These are phyloP conservation scores for Mortierella sp. DNA, from an alignment of 371 early-diverging fungal genomes.

Conservation along the genomic window DNA sequence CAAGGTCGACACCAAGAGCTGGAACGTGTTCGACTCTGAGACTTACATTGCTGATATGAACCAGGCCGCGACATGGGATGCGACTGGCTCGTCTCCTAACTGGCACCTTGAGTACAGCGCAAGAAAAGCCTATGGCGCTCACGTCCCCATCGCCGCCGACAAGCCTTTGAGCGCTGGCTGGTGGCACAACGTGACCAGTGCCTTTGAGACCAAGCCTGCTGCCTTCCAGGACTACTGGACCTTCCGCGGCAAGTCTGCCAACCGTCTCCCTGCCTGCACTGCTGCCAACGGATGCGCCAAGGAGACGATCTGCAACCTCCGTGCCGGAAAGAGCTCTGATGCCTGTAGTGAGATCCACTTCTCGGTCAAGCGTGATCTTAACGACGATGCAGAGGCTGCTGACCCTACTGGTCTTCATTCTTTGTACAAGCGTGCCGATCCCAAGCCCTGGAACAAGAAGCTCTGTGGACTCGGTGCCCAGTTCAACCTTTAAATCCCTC, in stretches of 20 bases:
- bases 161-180: conserved; percentile 64
- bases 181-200: conserved; percentile 72
- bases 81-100: conserved; percentile 53
- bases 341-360: conserved; percentile 21
- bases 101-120: conserved; percentile 76
- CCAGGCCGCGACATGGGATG: conserved; percentile 60
- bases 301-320: conserved; percentile 63
- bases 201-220: conserved; percentile 60
- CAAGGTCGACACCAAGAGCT: conserved; percentile 66
- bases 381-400: conserved; percentile 12
- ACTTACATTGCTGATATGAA: conserved; percentile 68
- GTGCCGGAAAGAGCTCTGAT: conserved; percentile 66
- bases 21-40: conserved; percentile 67
- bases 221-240: conserved; percentile 63
- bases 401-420: conserved; percentile 27
- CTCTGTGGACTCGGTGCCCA: conserved; percentile 23
- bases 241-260: conserved; percentile 62
- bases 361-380: conserved; percentile 23
- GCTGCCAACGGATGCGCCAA: conserved; percentile 61
- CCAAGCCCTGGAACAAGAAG: conserved; percentile 33
- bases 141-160: conserved; percentile 32
- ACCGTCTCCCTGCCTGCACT: conserved; percentile 28
- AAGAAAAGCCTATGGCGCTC: conserved; percentile 59
- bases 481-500: conserved; percentile 3
- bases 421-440: conserved; percentile 35